These are phyloP conservation scores for Arthrobotrys iridis DNA, from an alignment of 2,329 filamentous ascomycete genomes.

Conservation along the genomic window DNA sequence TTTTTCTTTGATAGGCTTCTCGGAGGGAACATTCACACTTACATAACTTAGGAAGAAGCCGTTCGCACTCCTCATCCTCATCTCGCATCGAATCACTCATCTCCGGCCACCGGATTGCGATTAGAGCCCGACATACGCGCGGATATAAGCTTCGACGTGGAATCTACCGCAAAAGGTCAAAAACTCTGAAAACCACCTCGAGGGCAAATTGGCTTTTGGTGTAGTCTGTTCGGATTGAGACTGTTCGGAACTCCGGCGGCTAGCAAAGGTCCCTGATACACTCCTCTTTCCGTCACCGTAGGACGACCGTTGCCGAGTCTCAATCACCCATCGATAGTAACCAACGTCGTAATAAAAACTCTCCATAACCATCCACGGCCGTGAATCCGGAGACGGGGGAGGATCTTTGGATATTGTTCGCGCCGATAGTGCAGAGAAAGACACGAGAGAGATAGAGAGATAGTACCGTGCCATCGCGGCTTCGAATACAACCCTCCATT, in stretches of 20 bases:
- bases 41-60: slow-evolving; percentile 12
- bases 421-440: slow-evolving; percentile 11
- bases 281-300: slow-evolving; percentile 19
- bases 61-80: not conserved
- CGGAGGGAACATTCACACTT: slow-evolving; percentile 2
- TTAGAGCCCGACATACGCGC: slow-evolving; percentile 30
- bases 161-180: slow-evolving; percentile 33
- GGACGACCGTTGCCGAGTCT: not conserved
- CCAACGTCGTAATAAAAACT: not conserved
- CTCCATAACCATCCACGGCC: not conserved
- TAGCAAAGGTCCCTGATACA: slow-evolving; percentile 9
- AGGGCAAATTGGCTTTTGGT: slow-evolving; percentile 27
- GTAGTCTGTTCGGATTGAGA: not conserved
- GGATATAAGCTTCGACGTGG: slow-evolving; percentile 39
- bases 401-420: slow-evolving; percentile 7
- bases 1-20: not conserved
- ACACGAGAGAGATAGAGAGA: not conserved
- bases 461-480: slow-evolving; percentile 14
- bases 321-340: not conserved
- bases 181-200: slow-evolving; percentile 47
- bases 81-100: slow-evolving; percentile 19
- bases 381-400: slow-evolving; percentile 23
- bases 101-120: slow-evolving; percentile 2
- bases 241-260: slow-evolving; percentile 7
- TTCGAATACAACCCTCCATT: not conserved